phyloP scores from a whole-genome alignment of 108 stramenopile species.

The Skeletonema tropicum region DNA sequence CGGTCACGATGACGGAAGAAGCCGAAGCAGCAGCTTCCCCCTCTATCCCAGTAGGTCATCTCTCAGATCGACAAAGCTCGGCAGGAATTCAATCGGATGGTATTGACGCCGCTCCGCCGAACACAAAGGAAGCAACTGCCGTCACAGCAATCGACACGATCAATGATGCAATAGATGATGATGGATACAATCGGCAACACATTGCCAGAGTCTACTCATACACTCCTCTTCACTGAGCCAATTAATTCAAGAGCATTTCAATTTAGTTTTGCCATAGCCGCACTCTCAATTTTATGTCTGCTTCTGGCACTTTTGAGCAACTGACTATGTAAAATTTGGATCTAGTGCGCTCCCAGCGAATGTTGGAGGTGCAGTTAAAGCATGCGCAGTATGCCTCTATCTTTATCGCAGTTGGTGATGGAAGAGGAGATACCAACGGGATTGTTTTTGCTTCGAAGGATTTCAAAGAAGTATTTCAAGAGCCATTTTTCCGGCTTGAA shows the following conservation, averaged over 20 bases:
- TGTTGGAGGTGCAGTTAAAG: not conserved
- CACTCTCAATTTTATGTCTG: not conserved
- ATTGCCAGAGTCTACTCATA: not conserved
- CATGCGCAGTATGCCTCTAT: not conserved
- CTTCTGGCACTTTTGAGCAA: not conserved
- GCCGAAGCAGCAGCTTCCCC: no score
- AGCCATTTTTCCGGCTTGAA: not conserved
- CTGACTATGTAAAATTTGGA: not conserved
- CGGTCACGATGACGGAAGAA: no score
- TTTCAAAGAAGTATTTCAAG: not conserved
- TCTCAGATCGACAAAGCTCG: no score
- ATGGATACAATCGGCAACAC: not conserved
- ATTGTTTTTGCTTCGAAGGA: not conserved
- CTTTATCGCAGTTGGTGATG: not conserved
- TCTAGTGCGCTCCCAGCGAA: not conserved
- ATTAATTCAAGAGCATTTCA: not conserved
- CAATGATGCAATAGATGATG: not conserved
- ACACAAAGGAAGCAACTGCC: not conserved
- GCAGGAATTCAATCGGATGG: not conserved
- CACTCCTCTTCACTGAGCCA: not conserved
- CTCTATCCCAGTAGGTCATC: no score
- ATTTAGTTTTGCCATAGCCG: not conserved
- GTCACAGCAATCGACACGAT: not conserved
- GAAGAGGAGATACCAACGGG: constrained; percentile 6
- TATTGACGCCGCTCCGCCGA: not conserved